Base-by-base conservation (phyloP, 306 rosid species). In the Prinsepia uniflora region DNA sequence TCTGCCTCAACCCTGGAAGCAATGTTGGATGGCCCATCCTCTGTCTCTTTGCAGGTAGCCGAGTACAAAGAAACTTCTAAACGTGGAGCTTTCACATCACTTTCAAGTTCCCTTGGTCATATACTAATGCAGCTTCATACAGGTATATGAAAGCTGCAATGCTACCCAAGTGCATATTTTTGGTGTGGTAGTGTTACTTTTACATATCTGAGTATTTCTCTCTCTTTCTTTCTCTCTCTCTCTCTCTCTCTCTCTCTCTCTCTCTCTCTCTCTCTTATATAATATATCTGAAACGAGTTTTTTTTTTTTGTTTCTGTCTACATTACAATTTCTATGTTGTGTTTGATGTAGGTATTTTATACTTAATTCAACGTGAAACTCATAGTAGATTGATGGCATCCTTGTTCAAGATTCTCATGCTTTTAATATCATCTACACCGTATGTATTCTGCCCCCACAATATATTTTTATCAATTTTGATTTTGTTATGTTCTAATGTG, bases 61-160 rank as follows among this genome's bases (percentile, higher is more conserved):
- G 98, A 94, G 80, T 89, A 82, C 77, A 90, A 84, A 75, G 97
- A 86, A 36, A 78, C 94, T 50, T 82, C 86, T 76, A 94, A 89
- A 83, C 83, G 79, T 73, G 97, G 96, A 78, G 89, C 98, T 76
- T 94, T 89, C 78, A 89, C 84, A n/a, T 78, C 98, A 52, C 97
- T 94, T 75, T 94, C 98, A 34, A 86, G 86, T 79, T 87, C 97
- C 67, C 88, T 94, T 34, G 98, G 98, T 74, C 85, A 87, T 84
- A 90, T 87, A 81, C 79, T 94, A 74, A 79, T 94, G 85, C 95
- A 94, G 78, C 92, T 94, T 71, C 98, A 94, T 81, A 84, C 83
- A 81, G 96, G 96, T 90, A 75, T 67, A 69, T 22, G 39, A 74
- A 52, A 72, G 42, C 3, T 22, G 5, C 12, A 57, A 42, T 22